A percentile compares a stretch with the other conserved stretches of the same genome.
These are phyloP conservation scores for Amphirosellinia nigrospora DNA, from an alignment of 495 filamentous ascomycete genomes.

Conservation along the genomic window DNA sequence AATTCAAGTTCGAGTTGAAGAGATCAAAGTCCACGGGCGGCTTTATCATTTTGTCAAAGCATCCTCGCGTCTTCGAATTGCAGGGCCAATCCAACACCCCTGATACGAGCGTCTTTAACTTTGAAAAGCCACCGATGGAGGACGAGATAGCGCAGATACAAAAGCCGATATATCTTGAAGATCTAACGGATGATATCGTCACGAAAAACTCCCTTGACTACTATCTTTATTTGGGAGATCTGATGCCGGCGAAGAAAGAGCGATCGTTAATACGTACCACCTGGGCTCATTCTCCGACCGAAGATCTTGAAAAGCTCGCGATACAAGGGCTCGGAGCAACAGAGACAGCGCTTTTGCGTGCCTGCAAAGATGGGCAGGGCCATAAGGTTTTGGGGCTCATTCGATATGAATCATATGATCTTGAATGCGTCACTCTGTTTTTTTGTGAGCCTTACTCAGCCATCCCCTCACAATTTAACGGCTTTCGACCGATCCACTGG, in stretches of 20 bases:
- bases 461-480: slow-evolving; percentile 14
- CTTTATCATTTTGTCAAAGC: slow-evolving; percentile 3
- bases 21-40: background rate
- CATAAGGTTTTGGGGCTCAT: background rate
- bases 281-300: too few relatives aligned
- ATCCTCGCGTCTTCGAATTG: background rate
- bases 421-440: background rate
- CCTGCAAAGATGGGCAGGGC: too few relatives aligned
- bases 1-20: background rate
- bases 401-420: background rate
- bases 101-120: background rate
- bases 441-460: background rate
- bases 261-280: too few relatives aligned
- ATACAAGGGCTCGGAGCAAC: too few relatives aligned
- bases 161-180: background rate
- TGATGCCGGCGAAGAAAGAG: too few relatives aligned
- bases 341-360: too few relatives aligned
- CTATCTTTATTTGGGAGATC: too few relatives aligned
- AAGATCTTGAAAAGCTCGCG: too few relatives aligned
- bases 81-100: background rate
- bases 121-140: background rate
- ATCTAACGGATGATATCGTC: background rate
- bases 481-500: slow-evolving; percentile 27
- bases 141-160: background rate
- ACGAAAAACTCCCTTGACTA: too few relatives aligned